Evolutionary conservation across 345 rosid species (phyloP).

Genomic region (Camelina neglecta): DNA sequence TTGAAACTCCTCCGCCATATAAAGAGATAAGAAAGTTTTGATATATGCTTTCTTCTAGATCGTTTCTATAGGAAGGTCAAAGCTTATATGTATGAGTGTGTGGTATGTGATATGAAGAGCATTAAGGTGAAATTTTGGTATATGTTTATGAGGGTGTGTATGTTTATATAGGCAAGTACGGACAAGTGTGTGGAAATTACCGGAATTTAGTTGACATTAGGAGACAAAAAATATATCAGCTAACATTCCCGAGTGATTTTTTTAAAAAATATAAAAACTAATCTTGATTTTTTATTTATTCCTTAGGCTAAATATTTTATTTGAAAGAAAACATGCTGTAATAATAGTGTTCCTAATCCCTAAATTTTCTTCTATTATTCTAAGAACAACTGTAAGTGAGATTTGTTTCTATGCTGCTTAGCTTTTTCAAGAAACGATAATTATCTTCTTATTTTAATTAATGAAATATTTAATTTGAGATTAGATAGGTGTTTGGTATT

Average conservation of each 20-base stretch:
- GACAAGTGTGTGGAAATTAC: conserved; percentile 50
- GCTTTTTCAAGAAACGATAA: conserved; percentile 34
- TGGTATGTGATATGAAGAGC: conserved; percentile 30
- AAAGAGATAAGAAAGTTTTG: conserved; percentile 6
- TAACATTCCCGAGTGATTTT: conserved; percentile 28
- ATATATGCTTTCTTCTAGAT: conserved; percentile 8
- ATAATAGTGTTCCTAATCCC: conserved; percentile 43
- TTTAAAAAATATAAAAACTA: background rate
- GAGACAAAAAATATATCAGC: conserved; percentile 31
- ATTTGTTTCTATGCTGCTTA: conserved; percentile 38
- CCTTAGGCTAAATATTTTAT: conserved; percentile 6
- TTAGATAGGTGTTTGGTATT: conserved; percentile 48
- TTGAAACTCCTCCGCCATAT: conserved; percentile 47
- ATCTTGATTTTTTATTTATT: background rate
- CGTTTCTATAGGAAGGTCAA: conserved; percentile 18
- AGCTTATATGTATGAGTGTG: conserved; percentile 28
- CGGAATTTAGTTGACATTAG: conserved; percentile 47
- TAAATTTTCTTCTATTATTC: conserved; percentile 33
- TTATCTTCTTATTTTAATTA: conserved; percentile 32
- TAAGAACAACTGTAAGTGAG: conserved; percentile 39
- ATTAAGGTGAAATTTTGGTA: conserved; percentile 26
- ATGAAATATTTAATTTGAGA: conserved; percentile 27
- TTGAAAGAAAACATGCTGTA: conserved; percentile 28
- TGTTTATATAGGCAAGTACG: conserved; percentile 45
- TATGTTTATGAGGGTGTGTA: conserved; percentile 30